phyloP scores from a whole-genome alignment of 306 rosid genomes.

The Dryas alaskensis region DNA sequence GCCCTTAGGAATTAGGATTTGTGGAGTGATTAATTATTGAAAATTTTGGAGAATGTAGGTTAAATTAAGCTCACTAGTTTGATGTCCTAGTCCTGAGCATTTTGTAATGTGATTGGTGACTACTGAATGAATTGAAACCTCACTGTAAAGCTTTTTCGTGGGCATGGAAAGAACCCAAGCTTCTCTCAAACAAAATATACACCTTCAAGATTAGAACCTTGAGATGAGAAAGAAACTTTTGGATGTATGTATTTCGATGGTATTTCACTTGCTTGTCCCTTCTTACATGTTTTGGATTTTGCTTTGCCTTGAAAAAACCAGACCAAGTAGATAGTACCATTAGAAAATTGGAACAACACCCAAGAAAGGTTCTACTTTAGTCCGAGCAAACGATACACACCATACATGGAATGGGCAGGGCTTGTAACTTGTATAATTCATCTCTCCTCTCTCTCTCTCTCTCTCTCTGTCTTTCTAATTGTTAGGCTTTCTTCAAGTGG shows the following conservation, averaged over 20 bases:
- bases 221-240: conserved; percentile 44
- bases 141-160: conserved; percentile 19
- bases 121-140: conserved; percentile 9
- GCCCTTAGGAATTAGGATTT: conserved; percentile 19
- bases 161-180: conserved; percentile 8
- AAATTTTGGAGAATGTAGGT: conserved; percentile 14
- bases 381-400: conserved; percentile 8
- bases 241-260: conserved; percentile 19
- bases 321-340: conserved; percentile 11
- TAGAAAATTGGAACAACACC: conserved; percentile 29
- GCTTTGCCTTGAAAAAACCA: conserved; percentile 29
- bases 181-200: conserved; percentile 38
- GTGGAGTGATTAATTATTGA: conserved; percentile 32
- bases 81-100: conserved; percentile 32
- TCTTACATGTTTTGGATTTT: conserved; percentile 40
- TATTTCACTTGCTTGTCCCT: conserved; percentile 27
- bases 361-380: conserved; percentile 36
- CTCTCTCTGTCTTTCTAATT: conserved; percentile 34
- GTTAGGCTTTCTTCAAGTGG: conserved; percentile 17
- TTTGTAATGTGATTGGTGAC: background rate
- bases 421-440: conserved; percentile 30
- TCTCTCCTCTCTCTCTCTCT: conserved; percentile 18
- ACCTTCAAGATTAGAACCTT: conserved; percentile 23
- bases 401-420: conserved; percentile 4
- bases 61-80: conserved; percentile 18